These are phyloP conservation scores for Sungouiella thailandica DNA, from an alignment of 805 yeast species.

Conservation along the genomic window DNA sequence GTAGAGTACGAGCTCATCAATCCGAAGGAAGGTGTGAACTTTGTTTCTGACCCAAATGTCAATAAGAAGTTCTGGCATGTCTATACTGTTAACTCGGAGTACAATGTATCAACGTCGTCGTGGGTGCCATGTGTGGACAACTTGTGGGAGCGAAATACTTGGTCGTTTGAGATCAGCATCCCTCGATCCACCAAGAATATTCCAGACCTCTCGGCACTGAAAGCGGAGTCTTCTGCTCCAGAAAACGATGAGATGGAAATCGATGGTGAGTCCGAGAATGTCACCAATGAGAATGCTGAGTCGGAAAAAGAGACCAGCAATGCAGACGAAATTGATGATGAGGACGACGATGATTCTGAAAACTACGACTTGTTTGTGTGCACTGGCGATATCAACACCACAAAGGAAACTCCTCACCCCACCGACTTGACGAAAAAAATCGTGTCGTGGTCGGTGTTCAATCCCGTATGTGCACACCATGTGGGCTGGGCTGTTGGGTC, in stretches of 20 bases:
- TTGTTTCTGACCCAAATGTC: constrained; percentile 57
- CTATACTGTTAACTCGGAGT: constrained; percentile 74
- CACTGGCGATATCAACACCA: constrained; percentile 64
- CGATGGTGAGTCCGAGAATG: constrained; percentile 2
- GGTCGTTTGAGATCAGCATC: constrained; percentile 85
- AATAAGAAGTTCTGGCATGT: constrained; percentile 72
- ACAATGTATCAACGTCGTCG: constrained; percentile 80
- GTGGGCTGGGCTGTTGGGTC: constrained; percentile 94
- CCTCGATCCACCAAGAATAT: constrained; percentile 78
- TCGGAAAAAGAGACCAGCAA: not conserved
- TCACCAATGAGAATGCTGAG: not conserved
- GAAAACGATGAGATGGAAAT: constrained; percentile 10
- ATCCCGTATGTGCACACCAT: constrained; percentile 90
- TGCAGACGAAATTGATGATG: constrained; percentile 34
- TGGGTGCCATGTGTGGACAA: constrained; percentile 98
- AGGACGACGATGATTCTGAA: constrained; percentile 42
- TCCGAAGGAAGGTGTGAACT: constrained; percentile 70
- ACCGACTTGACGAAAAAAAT: constrained; percentile 70
- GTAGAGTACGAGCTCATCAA: constrained; percentile 63
- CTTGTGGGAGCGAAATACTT: constrained; percentile 80
- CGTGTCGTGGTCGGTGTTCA: constrained; percentile 66
- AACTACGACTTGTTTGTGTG: constrained; percentile 55
- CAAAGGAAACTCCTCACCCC: constrained; percentile 70
- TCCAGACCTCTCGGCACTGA: constrained; percentile 42
- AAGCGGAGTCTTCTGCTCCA: too few relatives aligned